Conservation (phyloP, 148 eudicot species). For the Vaccinium corymbosum region DNA sequence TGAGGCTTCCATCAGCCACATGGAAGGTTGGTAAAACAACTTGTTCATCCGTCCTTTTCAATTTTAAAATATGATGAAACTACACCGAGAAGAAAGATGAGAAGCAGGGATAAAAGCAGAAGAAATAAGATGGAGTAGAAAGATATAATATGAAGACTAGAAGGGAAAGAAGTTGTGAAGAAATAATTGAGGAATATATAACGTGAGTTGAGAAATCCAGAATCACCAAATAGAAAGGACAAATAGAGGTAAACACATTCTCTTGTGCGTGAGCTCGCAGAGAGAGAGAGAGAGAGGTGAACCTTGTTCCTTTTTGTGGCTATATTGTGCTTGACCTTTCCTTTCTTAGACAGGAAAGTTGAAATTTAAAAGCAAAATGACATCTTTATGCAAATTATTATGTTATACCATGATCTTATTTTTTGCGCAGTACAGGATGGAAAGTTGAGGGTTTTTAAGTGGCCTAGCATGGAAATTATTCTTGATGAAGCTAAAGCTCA, state of each 20-base stretch:
- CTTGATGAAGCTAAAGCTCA: conserved; percentile 57
- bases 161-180: neutral
- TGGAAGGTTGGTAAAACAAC: neutral
- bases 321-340: no score
- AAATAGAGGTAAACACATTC: no score
- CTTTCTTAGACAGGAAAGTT: neutral
- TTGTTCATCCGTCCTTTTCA: neutral
- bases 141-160: neutral
- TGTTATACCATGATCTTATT: conserved; percentile 28
- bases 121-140: no score
- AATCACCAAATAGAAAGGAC: no score
- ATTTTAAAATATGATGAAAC: neutral
- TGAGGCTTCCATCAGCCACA: neutral
- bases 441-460: conserved; percentile 82
- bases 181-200: no score
- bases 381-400: conserved; percentile 15
- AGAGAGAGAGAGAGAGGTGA: no score
- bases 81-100: no score
- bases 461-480: conserved; percentile 81
- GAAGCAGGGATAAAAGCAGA: no score
- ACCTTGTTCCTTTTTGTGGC: no score
- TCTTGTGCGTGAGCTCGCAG: neutral
- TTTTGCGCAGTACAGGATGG: conserved; percentile 94
- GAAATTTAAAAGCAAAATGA: neutral
- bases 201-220: no score